phyloP scores from a whole-genome alignment of 345 rosid species.

The Angophora floribunda region DNA sequence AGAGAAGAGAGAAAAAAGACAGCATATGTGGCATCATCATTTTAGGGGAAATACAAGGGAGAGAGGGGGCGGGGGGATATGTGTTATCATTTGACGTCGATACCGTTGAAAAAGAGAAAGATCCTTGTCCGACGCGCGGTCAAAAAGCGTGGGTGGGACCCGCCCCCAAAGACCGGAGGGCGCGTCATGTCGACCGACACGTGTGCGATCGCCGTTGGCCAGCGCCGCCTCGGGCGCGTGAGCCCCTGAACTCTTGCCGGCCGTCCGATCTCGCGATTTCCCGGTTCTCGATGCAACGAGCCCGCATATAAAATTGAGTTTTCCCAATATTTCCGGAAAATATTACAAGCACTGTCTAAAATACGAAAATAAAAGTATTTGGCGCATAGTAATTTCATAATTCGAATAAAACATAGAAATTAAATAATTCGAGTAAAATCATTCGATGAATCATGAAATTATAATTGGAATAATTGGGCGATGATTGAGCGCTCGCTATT shows the following conservation, averaged over 20 bases:
- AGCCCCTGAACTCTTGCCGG: neutral
- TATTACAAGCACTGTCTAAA: neutral
- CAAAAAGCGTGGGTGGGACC: slow-evolving; percentile 1
- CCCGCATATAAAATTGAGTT: neutral
- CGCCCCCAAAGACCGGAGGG: neutral
- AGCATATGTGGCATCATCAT: neutral
- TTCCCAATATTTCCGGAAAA: neutral
- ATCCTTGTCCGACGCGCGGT: slow-evolving; percentile 1
- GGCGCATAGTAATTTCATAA: neutral
- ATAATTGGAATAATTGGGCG: neutral
- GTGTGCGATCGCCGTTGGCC: neutral
- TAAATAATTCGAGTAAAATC: too few species aligned
- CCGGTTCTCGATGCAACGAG: neutral
- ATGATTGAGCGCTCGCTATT: rapidly evolving
- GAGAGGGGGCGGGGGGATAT: too few species aligned
- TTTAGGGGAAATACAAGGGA: neutral
- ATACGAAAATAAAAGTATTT: neutral
- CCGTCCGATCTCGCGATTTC: neutral
- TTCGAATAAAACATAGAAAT: neutral
- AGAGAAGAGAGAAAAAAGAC: neutral
- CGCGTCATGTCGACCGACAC: neutral
- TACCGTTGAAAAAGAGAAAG: neutral
- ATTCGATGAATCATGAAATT: neutral
- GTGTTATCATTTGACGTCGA: neutral
- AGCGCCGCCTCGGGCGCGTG: neutral